Percentiles rank a stretch among this genome's conserved stretches.
These are phyloP conservation scores for Haematococcus sp. DNA, from an alignment of 139 green algal genomes.

Conservation along the genomic window DNA sequence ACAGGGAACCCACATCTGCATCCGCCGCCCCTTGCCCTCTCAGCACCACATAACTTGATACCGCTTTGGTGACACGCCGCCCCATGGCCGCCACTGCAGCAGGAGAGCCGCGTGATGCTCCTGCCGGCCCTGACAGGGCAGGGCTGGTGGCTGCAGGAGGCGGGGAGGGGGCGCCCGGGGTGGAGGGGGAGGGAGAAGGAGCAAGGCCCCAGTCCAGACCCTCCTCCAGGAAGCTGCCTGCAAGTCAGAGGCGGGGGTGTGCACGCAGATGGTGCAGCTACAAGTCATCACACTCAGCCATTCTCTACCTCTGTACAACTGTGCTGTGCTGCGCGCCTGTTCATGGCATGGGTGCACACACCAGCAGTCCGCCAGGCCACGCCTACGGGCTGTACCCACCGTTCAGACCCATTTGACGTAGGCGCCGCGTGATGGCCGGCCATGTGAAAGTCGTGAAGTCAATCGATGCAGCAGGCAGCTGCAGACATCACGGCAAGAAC, in stretches of 20 bases:
- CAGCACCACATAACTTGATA: slow-evolving; percentile 60
- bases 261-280: too few species aligned
- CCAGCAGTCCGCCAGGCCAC: too few species aligned
- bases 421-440: slow-evolving; percentile 52
- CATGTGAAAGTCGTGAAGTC: slow-evolving; percentile 80
- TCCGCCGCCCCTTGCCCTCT: slow-evolving; percentile 42
- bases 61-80: slow-evolving; percentile 32
- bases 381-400: slow-evolving; percentile 30
- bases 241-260: background rate
- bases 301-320: too few species aligned
- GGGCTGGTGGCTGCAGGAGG: slow-evolving; percentile 1
- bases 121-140: background rate
- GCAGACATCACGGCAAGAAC: slow-evolving; percentile 8
- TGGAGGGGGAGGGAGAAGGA: background rate
- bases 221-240: slow-evolving; percentile 54
- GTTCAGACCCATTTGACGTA: slow-evolving; percentile 69
- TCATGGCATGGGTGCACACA: too few species aligned
- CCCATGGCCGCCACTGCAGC: background rate
- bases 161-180: background rate
- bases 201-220: slow-evolving; percentile 50
- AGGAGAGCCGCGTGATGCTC: background rate
- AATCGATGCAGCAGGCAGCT: slow-evolving; percentile 34
- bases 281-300: too few species aligned
- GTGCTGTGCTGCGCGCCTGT: too few species aligned
- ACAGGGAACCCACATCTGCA: slow-evolving; percentile 33